A percentile compares a stretch with the other conserved stretches of the same genome.
Evolutionary conservation across 495 filamentous ascomycete genomes (phyloP).

Genomic region (Hypoxylon crocopeplum): DNA sequence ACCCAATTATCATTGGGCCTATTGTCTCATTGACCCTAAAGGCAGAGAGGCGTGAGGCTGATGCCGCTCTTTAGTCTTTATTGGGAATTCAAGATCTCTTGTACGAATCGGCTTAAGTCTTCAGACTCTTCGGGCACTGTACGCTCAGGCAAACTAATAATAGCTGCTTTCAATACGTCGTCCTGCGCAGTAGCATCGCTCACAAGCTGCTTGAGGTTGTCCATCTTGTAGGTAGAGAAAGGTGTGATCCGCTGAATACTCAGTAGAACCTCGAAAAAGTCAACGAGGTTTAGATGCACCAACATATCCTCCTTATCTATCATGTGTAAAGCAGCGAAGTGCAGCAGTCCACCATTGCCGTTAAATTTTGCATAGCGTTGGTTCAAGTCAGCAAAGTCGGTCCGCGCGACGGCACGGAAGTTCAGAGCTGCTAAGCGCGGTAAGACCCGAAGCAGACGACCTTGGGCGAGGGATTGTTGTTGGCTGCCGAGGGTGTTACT

Average conservation of each 20-base stretch:
- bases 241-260: slow-evolving; percentile 58
- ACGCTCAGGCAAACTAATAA: slow-evolving; percentile 51
- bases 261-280: slow-evolving; percentile 75
- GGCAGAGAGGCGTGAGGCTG: not conserved
- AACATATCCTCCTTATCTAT: slow-evolving; percentile 74
- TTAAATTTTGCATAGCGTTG: slow-evolving; percentile 51
- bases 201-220: slow-evolving; percentile 48
- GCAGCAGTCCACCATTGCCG: slow-evolving; percentile 64
- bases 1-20: not conserved
- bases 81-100: slow-evolving; percentile 35
- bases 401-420: slow-evolving; percentile 64
- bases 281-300: slow-evolving; percentile 79
- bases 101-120: slow-evolving; percentile 47
- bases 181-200: slow-evolving; percentile 49
- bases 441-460: slow-evolving; percentile 73
- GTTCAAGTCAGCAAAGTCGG: slow-evolving; percentile 68
- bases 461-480: slow-evolving; percentile 80
- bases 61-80: not conserved
- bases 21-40: not conserved
- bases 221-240: slow-evolving; percentile 46
- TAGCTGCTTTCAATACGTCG: slow-evolving; percentile 45
- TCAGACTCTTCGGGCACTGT: slow-evolving; percentile 54
- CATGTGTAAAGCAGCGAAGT: slow-evolving; percentile 78
- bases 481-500: slow-evolving; percentile 55
- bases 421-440: slow-evolving; percentile 70